Conservation (phyloP, 1,139 yeast species). For the Meyerozyma carpophila region DNA sequence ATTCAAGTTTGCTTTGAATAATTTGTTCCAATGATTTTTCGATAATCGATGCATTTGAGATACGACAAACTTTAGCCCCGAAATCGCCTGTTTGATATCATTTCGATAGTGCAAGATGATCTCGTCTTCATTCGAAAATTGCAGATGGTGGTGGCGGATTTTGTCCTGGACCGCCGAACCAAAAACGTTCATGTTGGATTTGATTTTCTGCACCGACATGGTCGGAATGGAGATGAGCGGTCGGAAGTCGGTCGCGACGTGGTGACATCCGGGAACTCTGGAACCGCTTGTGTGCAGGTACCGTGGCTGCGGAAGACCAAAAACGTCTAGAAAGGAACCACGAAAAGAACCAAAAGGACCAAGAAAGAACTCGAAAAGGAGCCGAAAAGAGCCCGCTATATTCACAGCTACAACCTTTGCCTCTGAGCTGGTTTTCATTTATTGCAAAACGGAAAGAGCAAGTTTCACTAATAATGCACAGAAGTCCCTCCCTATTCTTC, state of each 20-base stretch:
- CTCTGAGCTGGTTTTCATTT: too few species aligned
- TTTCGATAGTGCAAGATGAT: constrained; percentile 37
- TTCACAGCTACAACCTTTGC: too few species aligned
- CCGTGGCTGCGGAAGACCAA: background rate
- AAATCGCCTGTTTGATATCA: constrained; percentile 35
- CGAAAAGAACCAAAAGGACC: too few species aligned
- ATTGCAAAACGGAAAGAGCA: too few species aligned
- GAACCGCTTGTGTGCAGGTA: background rate
- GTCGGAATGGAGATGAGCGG: background rate
- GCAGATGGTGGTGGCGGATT: constrained; percentile 13
- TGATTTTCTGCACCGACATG: constrained; percentile 7
- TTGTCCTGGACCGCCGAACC: constrained; percentile 14
- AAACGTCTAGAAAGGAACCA: background rate
- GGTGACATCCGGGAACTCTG: background rate
- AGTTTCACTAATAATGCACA: too few species aligned
- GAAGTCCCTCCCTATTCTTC: too few species aligned
- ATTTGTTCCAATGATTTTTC: constrained; percentile 27
- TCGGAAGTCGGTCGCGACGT: background rate
- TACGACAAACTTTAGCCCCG: constrained; percentile 38
- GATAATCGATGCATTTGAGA: constrained; percentile 32
- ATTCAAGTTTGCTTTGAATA: constrained; percentile 29
- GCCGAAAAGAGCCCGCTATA: too few species aligned
- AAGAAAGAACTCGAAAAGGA: too few species aligned
- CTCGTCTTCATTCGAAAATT: constrained; percentile 37
- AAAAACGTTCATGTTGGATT: constrained; percentile 10